Conservation (phyloP, 495 filamentous ascomycete genomes). For the Neohortaea acidophila region DNA sequence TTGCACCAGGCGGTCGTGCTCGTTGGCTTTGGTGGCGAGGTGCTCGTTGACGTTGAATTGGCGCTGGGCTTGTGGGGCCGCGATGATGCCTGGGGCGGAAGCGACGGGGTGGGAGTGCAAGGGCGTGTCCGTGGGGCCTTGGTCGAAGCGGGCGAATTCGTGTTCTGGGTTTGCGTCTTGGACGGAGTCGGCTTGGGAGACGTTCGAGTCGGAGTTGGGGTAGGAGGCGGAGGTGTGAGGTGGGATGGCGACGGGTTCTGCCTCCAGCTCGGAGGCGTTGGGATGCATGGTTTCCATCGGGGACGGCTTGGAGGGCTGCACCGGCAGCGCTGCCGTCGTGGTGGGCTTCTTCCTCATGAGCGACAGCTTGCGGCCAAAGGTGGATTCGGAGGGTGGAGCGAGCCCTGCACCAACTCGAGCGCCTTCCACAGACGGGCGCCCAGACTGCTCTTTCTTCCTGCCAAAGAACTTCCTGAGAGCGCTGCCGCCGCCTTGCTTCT, state of each 20-base stretch:
- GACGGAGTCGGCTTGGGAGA: slow-evolving; percentile 49
- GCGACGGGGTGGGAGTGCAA: slow-evolving; percentile 26
- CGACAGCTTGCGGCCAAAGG: slow-evolving; percentile 17
- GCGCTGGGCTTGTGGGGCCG: slow-evolving; percentile 12
- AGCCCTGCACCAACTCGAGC: slow-evolving; percentile 4
- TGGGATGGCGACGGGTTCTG: slow-evolving; percentile 11
- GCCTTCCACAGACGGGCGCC: slow-evolving; percentile 12
- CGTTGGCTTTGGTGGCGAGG: neutral
- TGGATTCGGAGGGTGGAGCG: slow-evolving; percentile 12
- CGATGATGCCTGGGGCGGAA: slow-evolving; percentile 6
- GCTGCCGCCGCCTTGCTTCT: slow-evolving; percentile 31
- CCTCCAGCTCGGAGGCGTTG: slow-evolving; percentile 1
- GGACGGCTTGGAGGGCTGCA: slow-evolving; percentile 6
- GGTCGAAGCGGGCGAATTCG: slow-evolving; percentile 72
- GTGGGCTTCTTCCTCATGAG: slow-evolving; percentile 19
- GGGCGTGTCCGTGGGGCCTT: slow-evolving; percentile 78
- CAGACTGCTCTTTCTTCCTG: slow-evolving; percentile 34
- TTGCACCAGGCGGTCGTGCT: no score
- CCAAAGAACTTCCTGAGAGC: slow-evolving; percentile 48
- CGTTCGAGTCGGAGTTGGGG: no score
- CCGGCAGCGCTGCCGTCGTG: neutral
- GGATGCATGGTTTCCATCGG: slow-evolving; percentile 3
- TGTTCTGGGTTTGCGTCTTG: slow-evolving; percentile 43
- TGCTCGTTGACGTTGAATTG: slow-evolving; percentile 6
- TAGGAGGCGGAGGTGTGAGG: slow-evolving; percentile 36